A percentile compares a stretch with the other conserved stretches of the same genome.
Evolutionary conservation across 1,139 yeast genomes (phyloP).

Genomic region (Diutina ranongensis): DNA sequence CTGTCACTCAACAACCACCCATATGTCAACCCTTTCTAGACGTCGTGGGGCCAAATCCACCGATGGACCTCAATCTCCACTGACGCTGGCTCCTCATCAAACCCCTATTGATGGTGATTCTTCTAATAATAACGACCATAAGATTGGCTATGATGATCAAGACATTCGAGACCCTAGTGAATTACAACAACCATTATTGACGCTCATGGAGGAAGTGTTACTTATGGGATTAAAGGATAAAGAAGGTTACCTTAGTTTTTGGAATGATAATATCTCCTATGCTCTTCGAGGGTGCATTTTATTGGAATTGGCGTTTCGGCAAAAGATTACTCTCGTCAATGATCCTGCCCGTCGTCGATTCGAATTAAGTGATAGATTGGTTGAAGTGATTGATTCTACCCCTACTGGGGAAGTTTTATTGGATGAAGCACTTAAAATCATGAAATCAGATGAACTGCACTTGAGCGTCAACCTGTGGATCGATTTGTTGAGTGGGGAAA

Average conservation of each 20-base stretch:
- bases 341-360: constrained; percentile 91
- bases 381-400: constrained; percentile 76
- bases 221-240: constrained; percentile 88
- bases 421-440: constrained; percentile 85
- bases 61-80: constrained; percentile 4
- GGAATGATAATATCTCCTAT: constrained; percentile 97
- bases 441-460: constrained; percentile 74
- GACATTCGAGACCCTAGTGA: constrained; percentile 44
- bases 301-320: constrained; percentile 85
- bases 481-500: constrained; percentile 87
- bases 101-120: neutral
- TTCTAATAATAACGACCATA: constrained; percentile 24
- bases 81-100: neutral
- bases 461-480: constrained; percentile 88
- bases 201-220: constrained; percentile 92
- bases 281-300: constrained; percentile 92
- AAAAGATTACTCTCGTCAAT: constrained; percentile 76
- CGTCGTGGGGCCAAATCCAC: neutral
- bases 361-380: constrained; percentile 74
- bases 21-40: constrained; percentile 6
- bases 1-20: neutral
- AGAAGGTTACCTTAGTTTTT: constrained; percentile 91
- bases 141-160: constrained; percentile 75
- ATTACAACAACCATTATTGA: constrained; percentile 52
- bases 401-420: constrained; percentile 92